These are phyloP conservation scores for Gigaspora rosea DNA, from an alignment of 192 early-diverging fungal genomes.

Conservation along the genomic window DNA sequence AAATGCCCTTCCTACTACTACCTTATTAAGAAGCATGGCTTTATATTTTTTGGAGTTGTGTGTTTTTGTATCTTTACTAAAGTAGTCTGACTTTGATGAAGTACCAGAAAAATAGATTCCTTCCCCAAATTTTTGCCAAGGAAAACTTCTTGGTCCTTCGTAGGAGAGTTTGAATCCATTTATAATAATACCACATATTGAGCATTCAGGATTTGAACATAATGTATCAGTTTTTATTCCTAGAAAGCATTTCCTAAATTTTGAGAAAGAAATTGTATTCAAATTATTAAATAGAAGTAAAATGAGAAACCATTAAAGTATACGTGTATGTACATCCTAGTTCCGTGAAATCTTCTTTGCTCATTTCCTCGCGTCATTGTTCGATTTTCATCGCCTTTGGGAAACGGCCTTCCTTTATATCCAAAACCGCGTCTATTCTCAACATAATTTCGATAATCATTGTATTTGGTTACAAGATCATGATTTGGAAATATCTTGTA, in stretches of 20 bases:
- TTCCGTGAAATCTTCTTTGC: slow-evolving; percentile 36
- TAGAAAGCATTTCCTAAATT: not conserved
- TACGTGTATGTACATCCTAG: slow-evolving; percentile 9
- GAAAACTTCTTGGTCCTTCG: not conserved
- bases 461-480: slow-evolving; percentile 12
- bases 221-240: not conserved
- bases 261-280: not conserved
- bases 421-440: slow-evolving; percentile 13
- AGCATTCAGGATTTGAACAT: slow-evolving; percentile 2
- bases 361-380: slow-evolving; percentile 33
- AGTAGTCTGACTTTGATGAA: slow-evolving; percentile 34
- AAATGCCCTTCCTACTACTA: slow-evolving; percentile 27
- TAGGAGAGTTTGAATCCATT: slow-evolving; percentile 4
- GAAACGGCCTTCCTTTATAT: slow-evolving; percentile 18
- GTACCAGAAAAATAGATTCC: slow-evolving; percentile 35
- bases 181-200: slow-evolving; percentile 25
- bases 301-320: not conserved
- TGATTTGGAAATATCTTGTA: slow-evolving; percentile 17
- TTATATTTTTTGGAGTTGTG: slow-evolving; percentile 16
- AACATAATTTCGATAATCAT: slow-evolving; percentile 18
- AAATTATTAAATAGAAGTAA: not conserved
- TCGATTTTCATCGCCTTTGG: slow-evolving; percentile 25
- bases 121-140: slow-evolving; percentile 20
- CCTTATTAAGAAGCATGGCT: slow-evolving; percentile 32
- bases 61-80: not conserved